Evolutionary conservation across 2,329 filamentous ascomycete species (phyloP).

Genomic region (Alternaria postmessia): DNA sequence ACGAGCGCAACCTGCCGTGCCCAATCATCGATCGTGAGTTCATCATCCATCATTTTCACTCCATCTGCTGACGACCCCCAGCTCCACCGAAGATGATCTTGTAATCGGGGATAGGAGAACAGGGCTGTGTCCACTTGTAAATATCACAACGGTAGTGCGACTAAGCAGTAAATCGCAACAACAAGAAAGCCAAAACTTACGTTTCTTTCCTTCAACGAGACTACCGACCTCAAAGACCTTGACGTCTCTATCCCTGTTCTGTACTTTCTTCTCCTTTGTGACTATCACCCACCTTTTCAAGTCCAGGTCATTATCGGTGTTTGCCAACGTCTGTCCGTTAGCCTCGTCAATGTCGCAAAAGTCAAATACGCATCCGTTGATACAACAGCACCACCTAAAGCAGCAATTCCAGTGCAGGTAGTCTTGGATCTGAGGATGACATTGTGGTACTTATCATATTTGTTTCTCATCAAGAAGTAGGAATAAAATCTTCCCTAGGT

Average conservation of each 20-base stretch:
- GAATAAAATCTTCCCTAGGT: neutral
- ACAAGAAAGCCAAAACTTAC: conserved; percentile 7
- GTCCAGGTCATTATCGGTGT: no score
- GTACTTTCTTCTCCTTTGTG: neutral
- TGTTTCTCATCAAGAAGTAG: neutral
- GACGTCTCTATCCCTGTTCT: neutral
- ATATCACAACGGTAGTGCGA: conserved; percentile 17
- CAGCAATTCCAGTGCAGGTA: neutral
- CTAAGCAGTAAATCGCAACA: conserved; percentile 11
- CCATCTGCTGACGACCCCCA: conserved; percentile 28
- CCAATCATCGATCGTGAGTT: conserved; percentile 82
- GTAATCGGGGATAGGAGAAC: conserved; percentile 27
- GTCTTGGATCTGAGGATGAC: neutral
- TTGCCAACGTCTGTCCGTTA: no score
- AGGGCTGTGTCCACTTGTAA: conserved; percentile 18
- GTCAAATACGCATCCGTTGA: neutral
- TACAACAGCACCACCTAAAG: neutral
- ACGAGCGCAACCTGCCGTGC: conserved; percentile 87
- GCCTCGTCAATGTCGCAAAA: no score
- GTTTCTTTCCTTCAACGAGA: neutral
- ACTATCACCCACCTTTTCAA: neutral
- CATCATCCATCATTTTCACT: neutral
- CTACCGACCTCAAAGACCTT: neutral
- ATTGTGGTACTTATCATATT: neutral
- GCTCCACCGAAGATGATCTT: conserved; percentile 50